phyloP scores from a whole-genome alignment of 331 rosid species.

The Malus hybrid region DNA sequence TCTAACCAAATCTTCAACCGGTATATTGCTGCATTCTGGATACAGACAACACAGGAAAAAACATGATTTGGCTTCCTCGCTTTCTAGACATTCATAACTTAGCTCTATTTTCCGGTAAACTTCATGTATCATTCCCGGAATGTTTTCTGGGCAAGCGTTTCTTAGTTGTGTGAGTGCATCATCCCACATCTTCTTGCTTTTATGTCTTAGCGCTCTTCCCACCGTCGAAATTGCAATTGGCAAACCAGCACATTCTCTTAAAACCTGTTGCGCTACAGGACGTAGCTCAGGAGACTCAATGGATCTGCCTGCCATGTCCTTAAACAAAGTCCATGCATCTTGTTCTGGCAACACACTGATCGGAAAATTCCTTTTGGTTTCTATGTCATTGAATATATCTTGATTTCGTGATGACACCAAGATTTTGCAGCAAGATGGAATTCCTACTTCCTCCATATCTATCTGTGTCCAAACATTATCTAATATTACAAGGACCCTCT shows the following conservation, averaged over 20 bases:
- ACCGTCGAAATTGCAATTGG: neutral
- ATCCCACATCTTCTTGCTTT: neutral
- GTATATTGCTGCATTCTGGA: neutral
- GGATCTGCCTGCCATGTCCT: neutral
- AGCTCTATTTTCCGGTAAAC: neutral
- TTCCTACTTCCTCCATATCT: constrained; percentile 15
- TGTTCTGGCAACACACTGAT: neutral
- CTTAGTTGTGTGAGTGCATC: neutral
- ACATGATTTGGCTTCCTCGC: neutral
- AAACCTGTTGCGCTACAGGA: neutral
- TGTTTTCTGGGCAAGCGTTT: neutral
- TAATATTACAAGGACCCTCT: constrained; percentile 18
- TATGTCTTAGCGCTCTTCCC: neutral
- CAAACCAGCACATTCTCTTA: neutral
- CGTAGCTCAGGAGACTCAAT: neutral
- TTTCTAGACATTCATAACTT: neutral
- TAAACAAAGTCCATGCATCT: constrained; percentile 3
- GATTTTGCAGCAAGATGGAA: constrained; percentile 24
- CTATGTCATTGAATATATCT: constrained; percentile 13
- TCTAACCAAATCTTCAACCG: neutral
- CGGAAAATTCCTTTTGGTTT: constrained; percentile 11
- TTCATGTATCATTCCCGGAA: neutral
- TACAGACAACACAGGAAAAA: constrained; percentile 9
- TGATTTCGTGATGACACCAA: constrained; percentile 23
- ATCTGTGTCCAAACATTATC: constrained; percentile 27